phyloP scores from a whole-genome alignment of 805 yeast species.

The Suhomyces prunicola region DNA sequence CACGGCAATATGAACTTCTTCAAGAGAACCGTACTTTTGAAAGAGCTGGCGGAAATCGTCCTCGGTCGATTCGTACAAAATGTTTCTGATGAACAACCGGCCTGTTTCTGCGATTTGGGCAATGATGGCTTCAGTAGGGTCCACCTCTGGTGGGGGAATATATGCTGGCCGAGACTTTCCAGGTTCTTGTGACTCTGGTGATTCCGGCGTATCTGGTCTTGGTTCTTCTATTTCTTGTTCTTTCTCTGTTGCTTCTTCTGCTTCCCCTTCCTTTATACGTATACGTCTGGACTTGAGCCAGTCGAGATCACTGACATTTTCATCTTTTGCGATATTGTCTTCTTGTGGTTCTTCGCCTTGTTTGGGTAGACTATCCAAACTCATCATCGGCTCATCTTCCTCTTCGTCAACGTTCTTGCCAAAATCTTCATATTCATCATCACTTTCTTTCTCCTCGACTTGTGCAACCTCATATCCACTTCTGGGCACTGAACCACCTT shows the following conservation, averaged over 20 bases:
- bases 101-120: conserved; percentile 64
- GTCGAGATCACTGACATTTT: conserved; percentile 68
- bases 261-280: conserved; percentile 51
- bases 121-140: conserved; percentile 47
- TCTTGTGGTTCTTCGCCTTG: conserved; percentile 13
- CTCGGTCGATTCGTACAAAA: conserved; percentile 75
- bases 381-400: conserved; percentile 52
- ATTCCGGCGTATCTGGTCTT: not conserved
- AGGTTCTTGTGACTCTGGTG: not conserved
- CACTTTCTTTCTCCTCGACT: conserved; percentile 44
- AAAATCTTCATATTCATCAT: conserved; percentile 53
- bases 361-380: conserved; percentile 25
- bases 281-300: conserved; percentile 80
- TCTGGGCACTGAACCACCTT: conserved; percentile 8
- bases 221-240: not conserved
- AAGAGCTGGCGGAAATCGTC: conserved; percentile 71
- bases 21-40: conserved; percentile 62
- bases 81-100: conserved; percentile 83
- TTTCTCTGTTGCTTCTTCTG: conserved; percentile 11
- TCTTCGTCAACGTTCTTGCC: conserved; percentile 28
- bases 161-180: not conserved
- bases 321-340: conserved; percentile 42
- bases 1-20: conserved; percentile 89
- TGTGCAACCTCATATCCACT: conserved; percentile 30
- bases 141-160: conserved; percentile 13